Conservation (phyloP, 176 grass and related monocot species). For the Oropetium thomaeum region DNA sequence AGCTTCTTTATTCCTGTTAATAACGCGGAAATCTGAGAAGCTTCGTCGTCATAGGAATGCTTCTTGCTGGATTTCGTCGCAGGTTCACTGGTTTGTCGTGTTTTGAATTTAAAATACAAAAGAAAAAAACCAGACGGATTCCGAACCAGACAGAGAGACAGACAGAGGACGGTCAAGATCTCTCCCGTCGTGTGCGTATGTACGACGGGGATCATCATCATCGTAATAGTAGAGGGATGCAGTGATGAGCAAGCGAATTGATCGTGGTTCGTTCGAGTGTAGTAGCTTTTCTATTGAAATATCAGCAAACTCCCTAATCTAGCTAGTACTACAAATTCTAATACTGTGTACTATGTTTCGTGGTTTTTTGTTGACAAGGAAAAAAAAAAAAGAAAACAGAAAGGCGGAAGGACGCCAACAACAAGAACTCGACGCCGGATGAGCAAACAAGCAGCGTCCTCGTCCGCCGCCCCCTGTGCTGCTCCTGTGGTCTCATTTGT, state of each 20-base stretch:
- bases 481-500: no score
- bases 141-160: no score
- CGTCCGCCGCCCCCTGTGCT: no score
- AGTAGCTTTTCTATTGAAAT: background rate
- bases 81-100: background rate
- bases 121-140: background rate
- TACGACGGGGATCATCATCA: no score
- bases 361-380: background rate
- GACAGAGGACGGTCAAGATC: background rate
- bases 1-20: background rate
- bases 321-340: background rate
- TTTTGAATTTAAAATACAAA: background rate
- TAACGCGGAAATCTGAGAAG: background rate
- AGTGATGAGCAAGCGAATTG: no score
- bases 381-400: background rate
- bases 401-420: no score
- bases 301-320: background rate
- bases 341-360: no score
- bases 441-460: no score
- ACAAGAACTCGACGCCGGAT: background rate
- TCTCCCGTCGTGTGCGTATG: no score
- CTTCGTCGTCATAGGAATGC: background rate
- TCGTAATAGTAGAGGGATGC: no score
- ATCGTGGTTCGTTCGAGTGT: background rate
- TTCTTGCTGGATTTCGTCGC: background rate